These are phyloP conservation scores for Rhodotorula sp. DNA, from an alignment of 1,284 basidiomycete genomes.

Conservation along the genomic window DNA sequence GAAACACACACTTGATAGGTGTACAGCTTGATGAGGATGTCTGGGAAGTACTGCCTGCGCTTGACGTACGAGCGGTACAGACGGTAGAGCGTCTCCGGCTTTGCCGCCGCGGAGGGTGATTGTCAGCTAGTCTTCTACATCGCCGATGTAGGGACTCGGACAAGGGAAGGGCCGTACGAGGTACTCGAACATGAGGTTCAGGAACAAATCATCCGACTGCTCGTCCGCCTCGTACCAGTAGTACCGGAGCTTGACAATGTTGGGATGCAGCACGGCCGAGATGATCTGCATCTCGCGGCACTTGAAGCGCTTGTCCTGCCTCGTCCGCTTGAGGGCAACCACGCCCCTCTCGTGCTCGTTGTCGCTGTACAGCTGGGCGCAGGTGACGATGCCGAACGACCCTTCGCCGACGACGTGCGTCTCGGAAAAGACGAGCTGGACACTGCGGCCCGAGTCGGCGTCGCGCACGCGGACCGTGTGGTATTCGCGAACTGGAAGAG, in stretches of 20 bases:
- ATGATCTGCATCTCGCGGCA: constrained; percentile 99
- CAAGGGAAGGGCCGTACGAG: constrained; percentile 52
- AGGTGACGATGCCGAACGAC: constrained; percentile 24
- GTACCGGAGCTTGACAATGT: constrained; percentile 92
- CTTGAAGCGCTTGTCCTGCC: constrained; percentile 99
- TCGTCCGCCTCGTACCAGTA: constrained; percentile 68
- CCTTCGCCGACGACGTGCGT: constrained; percentile 18
- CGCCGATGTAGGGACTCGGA: too few species aligned
- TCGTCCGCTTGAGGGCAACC: constrained; percentile 66
- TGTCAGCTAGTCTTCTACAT: too few species aligned
- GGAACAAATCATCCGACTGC: constrained; percentile 94
- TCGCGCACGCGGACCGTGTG: background rate
- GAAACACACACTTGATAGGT: constrained; percentile 56
- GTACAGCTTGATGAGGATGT: constrained; percentile 88
- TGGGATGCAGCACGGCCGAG: constrained; percentile 91
- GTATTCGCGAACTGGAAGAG: background rate
- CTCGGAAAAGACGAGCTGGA: constrained; percentile 8
- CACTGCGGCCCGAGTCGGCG: constrained; percentile 2
- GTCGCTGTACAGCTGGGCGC: constrained; percentile 17
- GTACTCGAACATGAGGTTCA: constrained; percentile 98
- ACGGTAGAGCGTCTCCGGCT: constrained; percentile 95
- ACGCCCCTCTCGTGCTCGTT: constrained; percentile 3
- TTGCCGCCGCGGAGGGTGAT: background rate
- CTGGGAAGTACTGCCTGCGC: constrained; percentile 97
- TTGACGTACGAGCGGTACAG: constrained; percentile 68